Evolutionary conservation across 1,284 basidiomycete genomes (phyloP), one percentile per base, ranked within the genome.

Genomic region (Trametes hirsuta): DNA sequence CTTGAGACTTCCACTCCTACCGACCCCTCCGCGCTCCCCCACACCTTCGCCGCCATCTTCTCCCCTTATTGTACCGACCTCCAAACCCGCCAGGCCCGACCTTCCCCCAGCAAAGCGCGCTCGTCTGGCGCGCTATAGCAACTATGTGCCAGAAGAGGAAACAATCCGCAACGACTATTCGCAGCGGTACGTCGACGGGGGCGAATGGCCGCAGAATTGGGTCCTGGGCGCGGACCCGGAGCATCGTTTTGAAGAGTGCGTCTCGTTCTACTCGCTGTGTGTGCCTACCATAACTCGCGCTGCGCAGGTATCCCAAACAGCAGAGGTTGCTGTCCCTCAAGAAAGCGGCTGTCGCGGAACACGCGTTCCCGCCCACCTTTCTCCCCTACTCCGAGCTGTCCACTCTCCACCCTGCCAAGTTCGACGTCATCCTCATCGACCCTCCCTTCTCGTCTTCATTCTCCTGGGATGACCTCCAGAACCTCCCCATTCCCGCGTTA

Each of bases 131-230:
- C 80, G 87, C 44, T 93, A 92, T 66, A 68, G 70, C 44, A 94
- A 94, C 70, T 95, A 95, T 67, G 82, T 94, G 11, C 87, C 92
- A 1, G 91, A 94, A 66, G 97, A 98, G 72, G 94, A 98, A 72
- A 97, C 94, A 0, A 90, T 99, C 47, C 83, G 95, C 53, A 98
- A 97, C 72, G 95, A 98, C 77, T 97, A 97, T 71, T 93, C 91
- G 1, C 89, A 92, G 74, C 80, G 90, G 67, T 98, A 97, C 74
- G 93, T 96, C 44, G 89, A 93, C 65, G 85, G 90, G 2, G 95
- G 95, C 8, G 89, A 93, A 66, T 93, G 93, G 86, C 93, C 94
- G 1, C 93, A 95, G 74, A 89, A 97, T 71, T 93, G 89, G 84
- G 91, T 98, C 14, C 78, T 94, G 5, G 94, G 94, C 30, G 91